Conservation (phyloP, 2,329 filamentous ascomycete species). For the Fusarium keratoplasticum region DNA sequence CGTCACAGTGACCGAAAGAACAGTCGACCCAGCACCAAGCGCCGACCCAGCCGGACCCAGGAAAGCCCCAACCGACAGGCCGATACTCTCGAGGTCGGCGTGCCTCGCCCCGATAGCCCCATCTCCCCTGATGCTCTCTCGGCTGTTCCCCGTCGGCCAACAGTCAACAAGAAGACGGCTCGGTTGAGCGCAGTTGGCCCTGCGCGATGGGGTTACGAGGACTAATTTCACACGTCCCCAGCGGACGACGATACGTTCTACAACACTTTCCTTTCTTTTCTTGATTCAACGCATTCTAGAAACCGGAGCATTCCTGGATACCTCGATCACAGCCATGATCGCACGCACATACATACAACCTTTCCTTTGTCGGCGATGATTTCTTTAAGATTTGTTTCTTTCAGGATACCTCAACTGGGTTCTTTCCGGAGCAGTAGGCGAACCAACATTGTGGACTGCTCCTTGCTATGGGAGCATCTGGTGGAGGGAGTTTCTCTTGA, state of each 20-base stretch:
- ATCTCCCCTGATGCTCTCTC: conserved; percentile 51
- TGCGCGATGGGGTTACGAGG: conserved; percentile 38
- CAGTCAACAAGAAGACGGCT: conserved; percentile 54
- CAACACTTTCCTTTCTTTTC: conserved; percentile 13
- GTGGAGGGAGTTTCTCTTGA: conserved; percentile 19
- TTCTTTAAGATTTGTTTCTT: conserved; percentile 16
- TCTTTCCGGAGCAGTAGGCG: conserved; percentile 22
- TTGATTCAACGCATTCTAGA: conserved; percentile 26
- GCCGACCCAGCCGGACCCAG: conserved; percentile 20
- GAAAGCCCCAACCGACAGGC: conserved; percentile 3
- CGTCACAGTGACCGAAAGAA: conserved; percentile 17
- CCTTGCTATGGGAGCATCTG: conserved; percentile 14
- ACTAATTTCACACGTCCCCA: conserved; percentile 20
- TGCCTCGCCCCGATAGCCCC: conserved; percentile 57
- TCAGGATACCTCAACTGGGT: conserved; percentile 19
- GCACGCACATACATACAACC: conserved; percentile 21
- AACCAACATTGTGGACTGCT: background rate
- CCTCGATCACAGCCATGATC: conserved; percentile 35
- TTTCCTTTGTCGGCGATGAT: conserved; percentile 44
- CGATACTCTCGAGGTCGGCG: conserved; percentile 36
- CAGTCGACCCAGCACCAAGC: conserved; percentile 22
- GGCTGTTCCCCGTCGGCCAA: conserved; percentile 35
- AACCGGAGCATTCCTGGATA: conserved; percentile 36
- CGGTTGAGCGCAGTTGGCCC: conserved; percentile 51
- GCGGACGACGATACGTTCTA: conserved; percentile 26